phyloP scores from a whole-genome alignment of 305 asterid genomes.

The Fraxinus angustifolia region DNA sequence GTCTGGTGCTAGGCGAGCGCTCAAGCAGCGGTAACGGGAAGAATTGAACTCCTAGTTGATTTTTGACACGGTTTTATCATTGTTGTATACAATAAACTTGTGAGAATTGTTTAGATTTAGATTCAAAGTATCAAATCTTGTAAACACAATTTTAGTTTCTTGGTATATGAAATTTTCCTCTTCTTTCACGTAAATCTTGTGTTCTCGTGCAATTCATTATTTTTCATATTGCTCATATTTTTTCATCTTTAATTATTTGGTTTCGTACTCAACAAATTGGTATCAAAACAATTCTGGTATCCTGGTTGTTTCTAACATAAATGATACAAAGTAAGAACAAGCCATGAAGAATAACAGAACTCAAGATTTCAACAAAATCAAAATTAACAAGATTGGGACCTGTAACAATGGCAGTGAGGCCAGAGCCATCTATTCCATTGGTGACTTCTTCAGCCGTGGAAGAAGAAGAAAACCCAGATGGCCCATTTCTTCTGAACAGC shows the following conservation, averaged over 20 bases:
- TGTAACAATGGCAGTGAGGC: conserved; percentile 84
- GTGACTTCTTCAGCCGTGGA: conserved; percentile 82
- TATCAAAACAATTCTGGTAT: background rate
- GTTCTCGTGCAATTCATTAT: background rate
- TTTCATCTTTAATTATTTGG: background rate
- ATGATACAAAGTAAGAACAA: background rate
- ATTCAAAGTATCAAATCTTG: background rate
- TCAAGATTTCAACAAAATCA: background rate
- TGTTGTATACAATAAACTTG: background rate
- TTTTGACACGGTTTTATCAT: background rate
- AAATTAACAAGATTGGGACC: conserved; percentile 28
- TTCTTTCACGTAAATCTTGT: background rate
- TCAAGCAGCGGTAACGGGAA: background rate
- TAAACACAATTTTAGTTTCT: no score
- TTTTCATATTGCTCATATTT: background rate
- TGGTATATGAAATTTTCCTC: background rate
- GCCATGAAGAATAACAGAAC: background rate
- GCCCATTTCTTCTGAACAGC: conserved; percentile 40
- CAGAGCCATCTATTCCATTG: conserved; percentile 62
- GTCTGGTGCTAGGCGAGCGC: background rate
- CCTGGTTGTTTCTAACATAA: background rate
- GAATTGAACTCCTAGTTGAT: background rate
- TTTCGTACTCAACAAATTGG: background rate
- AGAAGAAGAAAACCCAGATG: conserved; percentile 63
- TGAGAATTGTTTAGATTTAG: background rate